A percentile compares a stretch with the other conserved stretches of the same genome.
These are phyloP conservation scores for Articulospora tetracladia DNA, from an alignment of 495 filamentous ascomycete genomes.

Conservation along the genomic window DNA sequence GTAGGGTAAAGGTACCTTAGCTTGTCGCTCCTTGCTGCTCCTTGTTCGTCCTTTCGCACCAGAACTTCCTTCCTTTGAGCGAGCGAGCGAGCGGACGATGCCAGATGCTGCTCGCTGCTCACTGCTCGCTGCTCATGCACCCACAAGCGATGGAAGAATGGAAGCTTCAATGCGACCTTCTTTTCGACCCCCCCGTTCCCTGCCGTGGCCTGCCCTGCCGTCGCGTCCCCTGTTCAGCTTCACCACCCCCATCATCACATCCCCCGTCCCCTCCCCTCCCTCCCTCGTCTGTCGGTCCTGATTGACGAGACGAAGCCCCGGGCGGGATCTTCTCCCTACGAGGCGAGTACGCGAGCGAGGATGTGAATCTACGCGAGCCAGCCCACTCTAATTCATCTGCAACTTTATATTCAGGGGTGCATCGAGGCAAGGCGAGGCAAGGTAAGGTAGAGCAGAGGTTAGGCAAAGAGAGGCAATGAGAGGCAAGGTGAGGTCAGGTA, in stretches of 20 bases:
- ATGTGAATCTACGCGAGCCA: background rate
- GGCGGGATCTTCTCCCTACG: background rate
- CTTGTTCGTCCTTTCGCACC: too few species aligned
- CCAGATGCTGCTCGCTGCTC: background rate
- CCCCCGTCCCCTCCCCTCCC: background rate
- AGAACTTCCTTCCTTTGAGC: too few species aligned
- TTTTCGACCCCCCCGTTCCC: background rate
- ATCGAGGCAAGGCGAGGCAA: background rate
- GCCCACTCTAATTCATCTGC: background rate
- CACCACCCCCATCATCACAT: background rate
- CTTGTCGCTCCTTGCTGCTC: background rate
- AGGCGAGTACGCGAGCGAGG: too few species aligned
- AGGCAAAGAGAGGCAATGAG: too few species aligned
- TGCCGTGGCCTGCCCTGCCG: too few species aligned
- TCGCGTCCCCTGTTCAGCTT: too few species aligned
- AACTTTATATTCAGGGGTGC: background rate
- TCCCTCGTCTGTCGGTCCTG: background rate
- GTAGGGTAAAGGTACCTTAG: background rate
- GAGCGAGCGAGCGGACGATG: too few species aligned
- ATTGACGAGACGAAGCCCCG: background rate
- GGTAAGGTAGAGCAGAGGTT: too few species aligned
- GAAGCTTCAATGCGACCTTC: background rate
- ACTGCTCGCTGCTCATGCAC: too few species aligned
- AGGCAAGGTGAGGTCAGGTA: too few species aligned
- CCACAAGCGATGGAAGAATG: conserved; percentile 9